These are phyloP conservation scores for Quaeritorhiza haematococci DNA, from an alignment of 371 early-diverging fungal species.

Conservation along the genomic window DNA sequence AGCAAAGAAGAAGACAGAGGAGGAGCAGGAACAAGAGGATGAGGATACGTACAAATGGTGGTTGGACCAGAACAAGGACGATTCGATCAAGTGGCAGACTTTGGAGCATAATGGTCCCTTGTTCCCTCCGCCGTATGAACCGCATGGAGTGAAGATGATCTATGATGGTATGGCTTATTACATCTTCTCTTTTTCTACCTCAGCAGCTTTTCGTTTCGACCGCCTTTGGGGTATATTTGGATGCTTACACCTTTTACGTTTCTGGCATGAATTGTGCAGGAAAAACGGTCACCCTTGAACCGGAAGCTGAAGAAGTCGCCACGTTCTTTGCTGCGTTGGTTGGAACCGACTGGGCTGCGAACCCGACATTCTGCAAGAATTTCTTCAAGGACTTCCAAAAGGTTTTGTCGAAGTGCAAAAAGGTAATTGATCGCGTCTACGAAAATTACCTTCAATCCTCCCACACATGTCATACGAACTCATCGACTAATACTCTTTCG, in stretches of 20 bases:
- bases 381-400: slow-evolving; percentile 84
- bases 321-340: slow-evolving; percentile 86
- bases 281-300: slow-evolving; percentile 58
- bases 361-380: slow-evolving; percentile 81
- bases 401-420: slow-evolving; percentile 59
- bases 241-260: background rate
- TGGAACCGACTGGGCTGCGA: slow-evolving; percentile 78
- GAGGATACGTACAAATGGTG: slow-evolving; percentile 15
- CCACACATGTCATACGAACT: background rate
- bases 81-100: slow-evolving; percentile 68
- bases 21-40: slow-evolving; percentile 13
- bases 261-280: background rate
- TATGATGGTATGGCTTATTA: slow-evolving; percentile 65
- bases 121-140: slow-evolving; percentile 90
- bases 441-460: slow-evolving; percentile 7
- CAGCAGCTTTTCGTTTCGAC: slow-evolving; percentile 3
- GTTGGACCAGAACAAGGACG: slow-evolving; percentile 10
- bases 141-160: slow-evolving; percentile 83
- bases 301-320: slow-evolving; percentile 92
- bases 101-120: slow-evolving; percentile 84
- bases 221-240: background rate
- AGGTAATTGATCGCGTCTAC: slow-evolving; percentile 32
- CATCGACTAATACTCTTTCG: background rate
- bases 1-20: slow-evolving; percentile 5
- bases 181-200: background rate